phyloP scores from a whole-genome alignment of 495 filamentous ascomycete genomes.

The Lepidopterella palustris region DNA sequence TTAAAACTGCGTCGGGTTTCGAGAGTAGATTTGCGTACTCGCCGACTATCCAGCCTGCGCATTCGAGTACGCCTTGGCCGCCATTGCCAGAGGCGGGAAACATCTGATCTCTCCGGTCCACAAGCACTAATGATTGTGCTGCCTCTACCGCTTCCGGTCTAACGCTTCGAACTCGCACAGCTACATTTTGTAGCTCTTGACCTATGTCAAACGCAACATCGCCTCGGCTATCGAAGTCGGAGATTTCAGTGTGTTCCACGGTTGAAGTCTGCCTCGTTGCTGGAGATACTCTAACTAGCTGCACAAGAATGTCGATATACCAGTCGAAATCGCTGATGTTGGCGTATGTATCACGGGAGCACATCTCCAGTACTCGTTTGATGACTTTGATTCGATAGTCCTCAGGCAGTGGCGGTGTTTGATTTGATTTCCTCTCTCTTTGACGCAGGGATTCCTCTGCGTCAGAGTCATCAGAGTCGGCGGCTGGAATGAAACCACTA shows the following conservation, averaged over 20 bases:
- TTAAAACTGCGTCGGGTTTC: constrained; percentile 58
- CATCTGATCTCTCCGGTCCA: constrained; percentile 42
- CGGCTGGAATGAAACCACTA: constrained; percentile 39
- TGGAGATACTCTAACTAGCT: constrained; percentile 66
- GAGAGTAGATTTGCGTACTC: constrained; percentile 71
- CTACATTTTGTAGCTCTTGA: constrained; percentile 75
- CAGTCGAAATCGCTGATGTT: constrained; percentile 88
- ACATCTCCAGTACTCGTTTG: constrained; percentile 76
- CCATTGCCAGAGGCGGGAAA: constrained; percentile 43
- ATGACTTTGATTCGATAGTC: constrained; percentile 79
- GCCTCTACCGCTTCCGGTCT: constrained; percentile 69
- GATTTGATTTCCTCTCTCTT: constrained; percentile 30
- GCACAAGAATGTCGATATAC: constrained; percentile 82
- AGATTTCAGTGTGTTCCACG: constrained; percentile 15
- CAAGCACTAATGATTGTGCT: constrained; percentile 66
- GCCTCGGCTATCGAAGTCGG: constrained; percentile 20
- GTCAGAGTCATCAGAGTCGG: constrained; percentile 56
- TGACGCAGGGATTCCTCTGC: constrained; percentile 39
- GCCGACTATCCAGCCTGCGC: constrained; percentile 75
- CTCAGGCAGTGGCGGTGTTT: constrained; percentile 53
- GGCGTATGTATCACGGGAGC: constrained; percentile 80
- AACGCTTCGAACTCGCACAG: constrained; percentile 82
- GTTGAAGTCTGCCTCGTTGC: constrained; percentile 20
- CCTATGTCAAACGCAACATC: constrained; percentile 70
- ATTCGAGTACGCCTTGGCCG: constrained; percentile 58